Conservation (phyloP, 2,329 filamentous ascomycete species). For the Claviceps africana region DNA sequence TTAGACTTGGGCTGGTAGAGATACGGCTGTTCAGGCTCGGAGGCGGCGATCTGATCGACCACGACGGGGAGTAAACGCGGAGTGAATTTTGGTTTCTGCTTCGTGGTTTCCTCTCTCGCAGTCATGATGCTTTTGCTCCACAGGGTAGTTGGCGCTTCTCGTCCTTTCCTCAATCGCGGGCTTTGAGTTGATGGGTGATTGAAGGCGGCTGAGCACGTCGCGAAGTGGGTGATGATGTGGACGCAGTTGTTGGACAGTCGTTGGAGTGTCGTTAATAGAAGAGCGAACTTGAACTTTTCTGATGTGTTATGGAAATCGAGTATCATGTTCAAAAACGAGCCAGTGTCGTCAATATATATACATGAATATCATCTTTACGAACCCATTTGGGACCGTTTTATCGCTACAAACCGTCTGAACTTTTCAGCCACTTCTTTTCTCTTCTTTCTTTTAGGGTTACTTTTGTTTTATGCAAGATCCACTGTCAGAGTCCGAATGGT, state of each 20-base stretch:
- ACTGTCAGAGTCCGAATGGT: neutral
- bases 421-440: too few species aligned
- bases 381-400: too few species aligned
- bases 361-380: too few species aligned
- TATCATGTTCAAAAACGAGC: too few species aligned
- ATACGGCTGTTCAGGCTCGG: constrained; percentile 18
- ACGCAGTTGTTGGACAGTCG: too few species aligned
- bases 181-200: neutral
- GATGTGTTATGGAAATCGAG: too few species aligned
- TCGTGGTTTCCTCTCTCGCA: neutral
- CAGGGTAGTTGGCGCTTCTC: neutral
- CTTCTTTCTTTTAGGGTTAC: too few species aligned
- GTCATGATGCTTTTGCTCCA: neutral
- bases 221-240: neutral
- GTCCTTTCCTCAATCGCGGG: neutral
- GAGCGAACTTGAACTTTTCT: too few species aligned
- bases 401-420: too few species aligned
- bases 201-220: neutral
- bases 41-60: constrained; percentile 12
- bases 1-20: constrained; percentile 22
- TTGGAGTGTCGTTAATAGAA: too few species aligned
- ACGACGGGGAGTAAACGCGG: constrained; percentile 10
- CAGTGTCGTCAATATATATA: too few species aligned
- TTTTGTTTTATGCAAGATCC: too few species aligned
- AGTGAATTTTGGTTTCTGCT: neutral